Evolutionary conservation across 1,139 yeast genomes (phyloP), one percentile per base, ranked within the genome.

Genomic region (Yamadazyma membranifaciens): DNA sequence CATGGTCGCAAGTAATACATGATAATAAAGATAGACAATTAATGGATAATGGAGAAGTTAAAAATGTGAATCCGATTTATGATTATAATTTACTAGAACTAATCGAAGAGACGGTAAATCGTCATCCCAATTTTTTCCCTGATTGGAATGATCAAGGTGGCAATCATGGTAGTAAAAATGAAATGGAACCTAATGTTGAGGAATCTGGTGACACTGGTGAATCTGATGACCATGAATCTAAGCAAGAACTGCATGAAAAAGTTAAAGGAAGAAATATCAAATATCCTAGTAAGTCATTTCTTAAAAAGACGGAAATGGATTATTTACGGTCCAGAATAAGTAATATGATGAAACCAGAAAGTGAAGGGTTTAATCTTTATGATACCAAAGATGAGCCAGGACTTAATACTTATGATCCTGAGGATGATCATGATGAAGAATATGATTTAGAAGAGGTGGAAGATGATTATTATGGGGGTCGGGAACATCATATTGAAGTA

Each of bases 311-410:
- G 22, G 73, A 67, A 39, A 61, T 67, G 41, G 65, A 63, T 36
- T 62, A 59, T 41, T 53, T 67, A 28, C 57, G 69, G 25, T 49
- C 54, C 88, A 89, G 62, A 84, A 91, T 37, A 84, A 92, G 20
- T 75, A 86, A 60, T 84, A 85, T 57, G 97, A 98, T 2, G 98
- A 92, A 60, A 87, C 89, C 64, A 76, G 96, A 55, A 89, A 92
- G 0, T 63, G 58, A 48, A 26, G 73, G 73, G 2, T 67, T 68
- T 42, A 59, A 67, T 11, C 55, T 69, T 5, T 69, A 69, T 45
- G 75, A 65, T 38, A 64, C 71, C n/a, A 52, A 57, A 36, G 74
- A 68, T 46, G 76, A 69, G 46, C 69, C 61, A 42, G 74, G 74
- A 0, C 55, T 68, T 22, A 67, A 65, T 41, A 43, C 46, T 1